These are phyloP conservation scores for Bipolaris oryzae DNA, from an alignment of 2,329 filamentous ascomycete genomes.

Conservation along the genomic window DNA sequence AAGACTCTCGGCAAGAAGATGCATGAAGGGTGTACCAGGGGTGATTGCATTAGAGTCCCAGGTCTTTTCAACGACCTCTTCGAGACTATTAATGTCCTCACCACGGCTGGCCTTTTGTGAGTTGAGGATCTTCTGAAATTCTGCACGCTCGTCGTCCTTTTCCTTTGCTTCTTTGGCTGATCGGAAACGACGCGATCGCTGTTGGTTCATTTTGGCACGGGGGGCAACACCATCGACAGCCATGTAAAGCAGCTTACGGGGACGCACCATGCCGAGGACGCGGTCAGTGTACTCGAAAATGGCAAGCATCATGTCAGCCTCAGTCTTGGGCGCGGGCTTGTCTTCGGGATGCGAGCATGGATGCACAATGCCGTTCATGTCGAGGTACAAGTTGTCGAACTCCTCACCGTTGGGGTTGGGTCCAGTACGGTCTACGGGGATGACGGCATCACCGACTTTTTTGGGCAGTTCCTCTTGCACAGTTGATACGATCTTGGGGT, in stretches of 20 bases:
- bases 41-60: conserved; percentile 92
- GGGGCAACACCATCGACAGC: conserved; percentile 97
- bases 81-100: conserved; percentile 64
- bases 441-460: conserved; percentile 79
- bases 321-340: conserved; percentile 84
- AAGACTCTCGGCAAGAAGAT: conserved; percentile 85
- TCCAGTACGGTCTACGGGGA: conserved; percentile 82
- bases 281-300: conserved; percentile 99
- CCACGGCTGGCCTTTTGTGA: conserved; percentile 66
- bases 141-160: conserved; percentile 88
- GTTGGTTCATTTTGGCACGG: conserved; percentile 99
- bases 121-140: conserved; percentile 83
- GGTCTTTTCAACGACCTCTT: conserved; percentile 78
- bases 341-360: conserved; percentile 98
- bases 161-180: conserved; percentile 93
- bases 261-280: conserved; percentile 97
- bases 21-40: conserved; percentile 98
- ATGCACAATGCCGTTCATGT: conserved; percentile 99
- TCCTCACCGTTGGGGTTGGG: conserved; percentile 98
- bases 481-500: conserved; percentile 93
- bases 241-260: conserved; percentile 94
- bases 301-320: conserved; percentile 99
- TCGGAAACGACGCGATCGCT: conserved; percentile 92
- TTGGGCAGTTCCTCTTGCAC: conserved; percentile 86
- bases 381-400: conserved; percentile 95